Conservation (phyloP, 129 eudicot species). For the Flaveria sonorensis region DNA sequence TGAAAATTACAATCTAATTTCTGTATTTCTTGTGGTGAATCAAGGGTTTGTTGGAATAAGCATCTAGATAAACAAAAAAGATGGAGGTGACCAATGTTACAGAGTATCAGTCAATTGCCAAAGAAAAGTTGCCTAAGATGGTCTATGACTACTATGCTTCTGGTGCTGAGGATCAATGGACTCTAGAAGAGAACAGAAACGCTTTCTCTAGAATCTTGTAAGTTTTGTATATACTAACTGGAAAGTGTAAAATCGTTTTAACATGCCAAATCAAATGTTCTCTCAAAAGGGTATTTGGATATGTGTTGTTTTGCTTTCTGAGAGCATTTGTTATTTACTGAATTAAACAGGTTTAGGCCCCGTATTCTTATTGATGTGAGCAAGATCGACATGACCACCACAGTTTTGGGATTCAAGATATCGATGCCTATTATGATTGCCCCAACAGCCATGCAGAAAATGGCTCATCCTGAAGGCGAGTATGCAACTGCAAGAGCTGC, state of each 20-base stretch:
- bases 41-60: constrained; percentile 33
- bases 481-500: constrained; percentile 99
- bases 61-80: constrained; percentile 16
- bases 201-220: constrained; percentile 93
- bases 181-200: constrained; percentile 83
- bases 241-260: neutral
- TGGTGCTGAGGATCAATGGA: constrained; percentile 98
- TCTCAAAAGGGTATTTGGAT: no score
- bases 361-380: constrained; percentile 91
- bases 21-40: constrained; percentile 15
- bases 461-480: constrained; percentile 99
- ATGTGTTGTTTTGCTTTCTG: constrained; percentile 5
- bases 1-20: constrained; percentile 19
- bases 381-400: constrained; percentile 82
- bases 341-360: constrained; percentile 71
- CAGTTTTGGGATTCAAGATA: constrained; percentile 79
- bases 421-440: constrained; percentile 97
- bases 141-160: constrained; percentile 89
- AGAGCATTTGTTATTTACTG: neutral
- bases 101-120: constrained; percentile 89
- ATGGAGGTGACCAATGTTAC: constrained; percentile 81
- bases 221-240: constrained; percentile 31
- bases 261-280: neutral
- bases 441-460: constrained; percentile 91
- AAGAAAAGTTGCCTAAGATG: constrained; percentile 93